Evolutionary conservation across 164 flowering plant species (phyloP).

Genomic region (Cinnamomum chago): DNA sequence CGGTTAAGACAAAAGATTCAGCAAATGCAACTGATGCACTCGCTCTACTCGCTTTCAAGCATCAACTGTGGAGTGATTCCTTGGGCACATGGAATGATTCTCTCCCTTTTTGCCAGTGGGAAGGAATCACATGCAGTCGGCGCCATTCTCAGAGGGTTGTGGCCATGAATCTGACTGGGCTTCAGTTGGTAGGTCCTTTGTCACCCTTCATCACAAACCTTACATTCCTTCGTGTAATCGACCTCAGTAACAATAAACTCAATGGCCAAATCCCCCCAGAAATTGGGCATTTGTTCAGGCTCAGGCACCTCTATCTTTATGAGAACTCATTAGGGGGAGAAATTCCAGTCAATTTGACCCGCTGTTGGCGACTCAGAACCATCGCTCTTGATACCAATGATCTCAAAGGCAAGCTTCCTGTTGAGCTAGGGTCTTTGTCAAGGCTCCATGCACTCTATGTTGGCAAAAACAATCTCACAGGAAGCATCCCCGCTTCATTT

Average conservation of each 20-base stretch:
- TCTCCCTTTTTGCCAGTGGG: neutral
- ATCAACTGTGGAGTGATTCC: neutral
- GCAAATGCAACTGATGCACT: neutral
- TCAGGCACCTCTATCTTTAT: conserved; percentile 22
- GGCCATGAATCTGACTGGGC: conserved; percentile 12
- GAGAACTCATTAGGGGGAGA: conserved; percentile 32
- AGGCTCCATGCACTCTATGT: neutral
- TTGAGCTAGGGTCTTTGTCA: neutral
- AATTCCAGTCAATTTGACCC: conserved; percentile 28
- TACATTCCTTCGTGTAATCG: conserved; percentile 31
- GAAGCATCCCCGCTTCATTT: neutral
- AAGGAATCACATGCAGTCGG: neutral
- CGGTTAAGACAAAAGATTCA: neutral
- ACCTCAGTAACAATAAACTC: conserved; percentile 30
- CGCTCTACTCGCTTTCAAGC: neutral
- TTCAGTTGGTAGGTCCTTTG: conserved; percentile 21
- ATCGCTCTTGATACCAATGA: conserved; percentile 12
- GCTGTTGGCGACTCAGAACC: conserved; percentile 14
- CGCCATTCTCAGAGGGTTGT: conserved; percentile 16
- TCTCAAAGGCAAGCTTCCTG: neutral
- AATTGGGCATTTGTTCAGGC: conserved; percentile 26
- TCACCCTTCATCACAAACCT: conserved; percentile 38
- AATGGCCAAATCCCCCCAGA: conserved; percentile 27
- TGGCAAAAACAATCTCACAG: neutral
- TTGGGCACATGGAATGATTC: neutral